These are phyloP conservation scores for Trametes coccinea DNA, from an alignment of 768 basidiomycete species.

Conservation along the genomic window DNA sequence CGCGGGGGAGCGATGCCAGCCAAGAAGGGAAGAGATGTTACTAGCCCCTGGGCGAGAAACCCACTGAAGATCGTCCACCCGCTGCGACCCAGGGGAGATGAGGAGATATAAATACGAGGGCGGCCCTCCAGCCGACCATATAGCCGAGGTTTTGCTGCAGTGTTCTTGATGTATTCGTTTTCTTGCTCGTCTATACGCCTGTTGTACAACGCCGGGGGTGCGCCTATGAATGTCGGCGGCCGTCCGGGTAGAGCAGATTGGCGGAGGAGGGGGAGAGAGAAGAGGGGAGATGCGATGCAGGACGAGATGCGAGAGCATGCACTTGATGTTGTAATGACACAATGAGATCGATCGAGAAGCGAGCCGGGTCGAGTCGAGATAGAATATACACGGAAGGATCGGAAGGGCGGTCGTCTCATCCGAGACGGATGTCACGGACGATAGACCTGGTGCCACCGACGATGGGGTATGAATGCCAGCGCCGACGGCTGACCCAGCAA, in stretches of 20 bases:
- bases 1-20: conserved; percentile 25
- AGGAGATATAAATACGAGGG: conserved; percentile 27
- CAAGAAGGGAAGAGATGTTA: conserved; percentile 32
- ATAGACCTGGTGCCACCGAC: conserved; percentile 29
- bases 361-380: conserved; percentile 25
- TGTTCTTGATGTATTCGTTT: conserved; percentile 25
- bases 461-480: conserved; percentile 50
- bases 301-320: conserved; percentile 42
- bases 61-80: conserved; percentile 22
- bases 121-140: conserved; percentile 25
- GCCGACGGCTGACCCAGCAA: conserved; percentile 36
- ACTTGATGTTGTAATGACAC: conserved; percentile 44
- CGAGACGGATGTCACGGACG: conserved; percentile 18
- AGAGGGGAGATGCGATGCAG: conserved; percentile 28
- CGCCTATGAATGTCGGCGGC: conserved; percentile 15
- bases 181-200: conserved; percentile 28
- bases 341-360: conserved; percentile 33
- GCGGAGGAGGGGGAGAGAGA: conserved; percentile 23
- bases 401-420: conserved; percentile 19
- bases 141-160: conserved; percentile 20
- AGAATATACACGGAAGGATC: conserved; percentile 25
- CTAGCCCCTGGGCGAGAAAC: conserved; percentile 26
- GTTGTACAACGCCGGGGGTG: conserved; percentile 31
- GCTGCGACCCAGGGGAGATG: conserved; percentile 19
- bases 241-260: conserved; percentile 23